A percentile compares a stretch with the other conserved stretches of the same genome.
phyloP scores from a whole-genome alignment of 352 stramenopile genomes.

The Phytophthora palmivora region DNA sequence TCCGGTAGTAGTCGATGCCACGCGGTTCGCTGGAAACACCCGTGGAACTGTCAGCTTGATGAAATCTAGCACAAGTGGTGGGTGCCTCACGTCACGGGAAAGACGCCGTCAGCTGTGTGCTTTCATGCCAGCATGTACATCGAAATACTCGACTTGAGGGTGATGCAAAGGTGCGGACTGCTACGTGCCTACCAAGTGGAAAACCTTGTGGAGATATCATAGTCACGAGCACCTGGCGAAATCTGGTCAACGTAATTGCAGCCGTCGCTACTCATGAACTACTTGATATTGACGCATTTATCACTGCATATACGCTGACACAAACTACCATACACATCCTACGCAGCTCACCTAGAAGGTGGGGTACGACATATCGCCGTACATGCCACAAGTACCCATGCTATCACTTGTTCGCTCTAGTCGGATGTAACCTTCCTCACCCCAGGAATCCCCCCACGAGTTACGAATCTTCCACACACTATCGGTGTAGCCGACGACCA shows the following conservation, averaged over 20 bases:
- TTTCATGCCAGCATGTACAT: neutral
- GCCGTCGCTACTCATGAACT: neutral
- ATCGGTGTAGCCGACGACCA: slow-evolving; percentile 96
- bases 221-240: slow-evolving; percentile 11
- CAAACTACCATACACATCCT: slow-evolving; percentile 19
- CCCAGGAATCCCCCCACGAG: slow-evolving; percentile 95
- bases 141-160: slow-evolving; percentile 1
- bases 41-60: slow-evolving; percentile 4
- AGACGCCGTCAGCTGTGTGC: slow-evolving; percentile 11
- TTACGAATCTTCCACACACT: slow-evolving; percentile 97
- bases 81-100: slow-evolving; percentile 15
- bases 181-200: slow-evolving; percentile 31
- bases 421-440: slow-evolving; percentile 94
- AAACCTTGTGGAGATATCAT: slow-evolving; percentile 18
- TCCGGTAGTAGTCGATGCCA: slow-evolving; percentile 21
- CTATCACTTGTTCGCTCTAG: slow-evolving; percentile 82
- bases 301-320: slow-evolving; percentile 6
- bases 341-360: slow-evolving; percentile 32
- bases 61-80: slow-evolving; percentile 9
- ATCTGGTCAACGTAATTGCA: slow-evolving; percentile 26
- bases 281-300: slow-evolving; percentile 24
- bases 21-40: slow-evolving; percentile 23
- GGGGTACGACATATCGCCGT: slow-evolving; percentile 64
- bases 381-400: slow-evolving; percentile 67
- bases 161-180: slow-evolving; percentile 15